These are phyloP conservation scores for Catharanthus roseus DNA, from an alignment of 257 asterid species.

Conservation along the genomic window DNA sequence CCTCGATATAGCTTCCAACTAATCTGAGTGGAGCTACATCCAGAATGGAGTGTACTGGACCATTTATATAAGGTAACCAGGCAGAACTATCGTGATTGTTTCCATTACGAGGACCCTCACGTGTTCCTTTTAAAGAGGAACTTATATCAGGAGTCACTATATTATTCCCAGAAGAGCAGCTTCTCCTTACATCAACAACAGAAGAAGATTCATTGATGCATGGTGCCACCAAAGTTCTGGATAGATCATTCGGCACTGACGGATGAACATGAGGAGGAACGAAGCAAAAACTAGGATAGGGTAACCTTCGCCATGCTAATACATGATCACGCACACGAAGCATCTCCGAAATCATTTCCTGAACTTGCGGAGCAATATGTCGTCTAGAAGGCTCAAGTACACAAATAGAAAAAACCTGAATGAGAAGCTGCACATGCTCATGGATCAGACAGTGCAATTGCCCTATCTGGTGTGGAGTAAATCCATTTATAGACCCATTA, in stretches of 20 bases:
- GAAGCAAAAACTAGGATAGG: conserved; percentile 77
- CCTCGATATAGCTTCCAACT: conserved; percentile 62
- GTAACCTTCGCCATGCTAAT: conserved; percentile 51
- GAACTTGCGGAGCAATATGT: conserved; percentile 56
- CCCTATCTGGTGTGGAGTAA: conserved; percentile 87
- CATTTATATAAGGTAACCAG: conserved; percentile 68
- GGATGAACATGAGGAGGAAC: conserved; percentile 62
- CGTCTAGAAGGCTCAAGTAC: conserved; percentile 73
- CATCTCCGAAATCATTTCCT: conserved; percentile 59
- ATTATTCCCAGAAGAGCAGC: conserved; percentile 32
- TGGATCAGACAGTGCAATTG: conserved; percentile 86
- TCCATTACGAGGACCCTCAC: conserved; percentile 23
- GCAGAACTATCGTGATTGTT: conserved; percentile 31
- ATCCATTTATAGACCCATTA: conserved; percentile 58
- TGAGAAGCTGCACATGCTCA: conserved; percentile 88
- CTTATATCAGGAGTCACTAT: conserved; percentile 28
- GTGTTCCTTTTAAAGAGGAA: conserved; percentile 29
- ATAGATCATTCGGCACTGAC: conserved; percentile 48
- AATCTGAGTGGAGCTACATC: conserved; percentile 94
- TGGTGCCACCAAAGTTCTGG: conserved; percentile 29
- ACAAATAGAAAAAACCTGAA: conserved; percentile 78
- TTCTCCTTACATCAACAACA: conserved; percentile 25
- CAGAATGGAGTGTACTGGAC: conserved; percentile 57
- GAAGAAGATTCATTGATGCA: conserved; percentile 26
- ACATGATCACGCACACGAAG: conserved; percentile 49